Base-by-base conservation (phyloP, 1,139 yeast species). In the Saccharomyces hybrid region DNA sequence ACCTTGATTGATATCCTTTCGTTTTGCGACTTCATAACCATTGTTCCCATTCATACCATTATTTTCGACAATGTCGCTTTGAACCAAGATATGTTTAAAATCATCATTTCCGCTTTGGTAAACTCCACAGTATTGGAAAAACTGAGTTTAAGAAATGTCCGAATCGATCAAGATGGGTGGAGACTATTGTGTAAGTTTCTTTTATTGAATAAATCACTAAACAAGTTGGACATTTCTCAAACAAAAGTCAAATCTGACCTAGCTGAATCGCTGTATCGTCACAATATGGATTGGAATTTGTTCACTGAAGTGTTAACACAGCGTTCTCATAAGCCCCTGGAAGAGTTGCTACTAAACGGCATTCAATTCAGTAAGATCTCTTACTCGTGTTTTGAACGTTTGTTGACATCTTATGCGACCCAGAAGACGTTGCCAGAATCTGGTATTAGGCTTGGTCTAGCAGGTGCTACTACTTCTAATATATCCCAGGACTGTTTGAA, bases 1-100 rank as follows among this genome's bases (percentile, higher is more conserved):
- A 90, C 98, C 0, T 72, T 90, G 61, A 88, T 91, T 61, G 98
- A 91, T 72, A 81, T 90, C 4, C 77, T 88, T 57, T 88, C 97
- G 2, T 89, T 91, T 67, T 79, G 91, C 58, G 98, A 91, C 69
- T 91, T 91, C 65, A 75, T 91, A 53, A 81, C 96, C 0, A 85
- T 89, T 48, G 87, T 87, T 0, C 96, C 96, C 0, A 84, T 91
- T 32, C 81, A 83, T 55, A 83, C 88, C 2, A 77, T 91, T 3
- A 82, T 87, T 7, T 86, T 91, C 64, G 97, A 91, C 70, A 88
- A 89, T 64, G 96, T 88, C 34, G 76, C 85, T 9, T 76, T 91
- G 74, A 80, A 88, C 5, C 80, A 84, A 0, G 95, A 88, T 61
- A 89, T 89, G 97, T 73, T 90, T 53, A 78, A 79, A 58, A 82